phyloP scores from a whole-genome alignment of 202 grass and related monocot species.

The Bolboschoenoplectus hybrid region DNA sequence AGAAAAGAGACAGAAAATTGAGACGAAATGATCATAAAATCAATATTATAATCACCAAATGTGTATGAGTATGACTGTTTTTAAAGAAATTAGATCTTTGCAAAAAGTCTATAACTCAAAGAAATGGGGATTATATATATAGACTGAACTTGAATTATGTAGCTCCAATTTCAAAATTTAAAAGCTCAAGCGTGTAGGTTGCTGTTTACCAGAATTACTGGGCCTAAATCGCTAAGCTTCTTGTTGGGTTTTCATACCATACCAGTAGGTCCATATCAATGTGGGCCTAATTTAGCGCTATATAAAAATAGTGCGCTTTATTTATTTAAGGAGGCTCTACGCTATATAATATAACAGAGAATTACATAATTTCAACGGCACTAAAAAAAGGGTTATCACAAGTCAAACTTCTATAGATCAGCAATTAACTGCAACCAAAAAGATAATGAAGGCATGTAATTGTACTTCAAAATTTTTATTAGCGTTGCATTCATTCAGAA shows the following conservation, averaged over 20 bases:
- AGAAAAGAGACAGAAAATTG: background rate
- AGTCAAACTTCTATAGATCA: constrained; percentile 15
- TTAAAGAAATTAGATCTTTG: too few species aligned
- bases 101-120: background rate
- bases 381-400: background rate
- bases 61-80: too few species aligned
- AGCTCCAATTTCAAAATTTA: too few species aligned
- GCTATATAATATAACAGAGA: background rate
- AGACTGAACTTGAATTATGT: background rate
- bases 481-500: background rate
- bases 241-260: background rate
- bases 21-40: background rate
- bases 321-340: background rate
- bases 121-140: background rate
- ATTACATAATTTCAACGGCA: background rate
- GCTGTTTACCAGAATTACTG: background rate
- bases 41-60: background rate
- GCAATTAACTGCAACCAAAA: background rate
- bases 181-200: too few species aligned
- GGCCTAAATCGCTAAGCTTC: background rate
- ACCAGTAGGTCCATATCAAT: background rate
- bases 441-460: background rate
- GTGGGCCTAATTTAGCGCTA: background rate
- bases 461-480: background rate
- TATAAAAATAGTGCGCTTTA: background rate